phyloP scores from a whole-genome alignment of 306 rosid genomes.

The Carpinus fangiana region DNA sequence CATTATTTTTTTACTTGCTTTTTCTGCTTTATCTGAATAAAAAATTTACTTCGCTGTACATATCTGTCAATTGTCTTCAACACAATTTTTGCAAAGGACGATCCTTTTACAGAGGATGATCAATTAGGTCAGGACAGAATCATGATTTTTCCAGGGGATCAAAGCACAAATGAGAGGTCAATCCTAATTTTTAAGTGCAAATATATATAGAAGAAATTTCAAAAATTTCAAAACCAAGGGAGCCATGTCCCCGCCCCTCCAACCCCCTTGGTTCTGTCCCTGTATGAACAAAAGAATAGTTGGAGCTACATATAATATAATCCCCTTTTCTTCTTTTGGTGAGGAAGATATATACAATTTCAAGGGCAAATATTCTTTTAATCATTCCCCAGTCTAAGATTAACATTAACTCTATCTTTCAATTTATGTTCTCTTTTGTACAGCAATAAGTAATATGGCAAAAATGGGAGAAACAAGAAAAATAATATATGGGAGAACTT shows the following conservation, averaged over 20 bases:
- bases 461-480: slow-evolving; percentile 78
- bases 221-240: too few relatives aligned
- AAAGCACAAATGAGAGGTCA: too few relatives aligned
- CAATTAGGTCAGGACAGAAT: too few relatives aligned
- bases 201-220: too few relatives aligned
- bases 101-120: not conserved
- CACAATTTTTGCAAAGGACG: not conserved
- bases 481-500: slow-evolving; percentile 60
- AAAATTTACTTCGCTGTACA: not conserved
- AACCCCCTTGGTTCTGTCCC: too few relatives aligned
- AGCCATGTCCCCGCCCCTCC: too few relatives aligned
- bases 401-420: not conserved
- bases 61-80: not conserved
- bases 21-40: not conserved
- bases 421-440: slow-evolving; percentile 63
- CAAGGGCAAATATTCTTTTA: not conserved
- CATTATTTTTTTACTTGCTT: not conserved
- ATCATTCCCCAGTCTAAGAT: not conserved
- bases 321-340: not conserved
- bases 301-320: not conserved
- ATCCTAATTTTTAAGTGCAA: too few relatives aligned
- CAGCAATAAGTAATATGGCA: slow-evolving; percentile 56
- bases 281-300: not conserved
- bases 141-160: too few relatives aligned
- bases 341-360: not conserved